phyloP scores from a whole-genome alignment of 257 asterid genomes.

The Solanum ossicruentum region DNA sequence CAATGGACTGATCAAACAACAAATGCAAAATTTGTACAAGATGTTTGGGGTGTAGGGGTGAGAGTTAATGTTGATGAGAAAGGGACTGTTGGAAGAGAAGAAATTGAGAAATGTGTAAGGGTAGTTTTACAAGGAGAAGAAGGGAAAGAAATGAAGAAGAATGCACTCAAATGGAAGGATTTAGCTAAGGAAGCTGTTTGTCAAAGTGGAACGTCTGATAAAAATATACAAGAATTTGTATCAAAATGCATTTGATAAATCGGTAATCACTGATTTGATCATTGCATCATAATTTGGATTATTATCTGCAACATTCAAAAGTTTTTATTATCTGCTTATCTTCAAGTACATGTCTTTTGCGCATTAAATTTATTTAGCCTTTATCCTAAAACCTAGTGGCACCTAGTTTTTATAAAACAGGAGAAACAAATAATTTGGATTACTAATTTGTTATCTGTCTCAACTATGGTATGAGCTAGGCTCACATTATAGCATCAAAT shows the following conservation, averaged over 20 bases:
- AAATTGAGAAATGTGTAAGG: conserved; percentile 42
- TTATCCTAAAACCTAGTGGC: no score
- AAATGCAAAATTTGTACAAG: conserved; percentile 55
- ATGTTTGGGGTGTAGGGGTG: conserved; percentile 52
- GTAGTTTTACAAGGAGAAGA: conserved; percentile 40
- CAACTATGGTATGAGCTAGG: no score
- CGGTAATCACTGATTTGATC: not conserved
- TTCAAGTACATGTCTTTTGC: not conserved
- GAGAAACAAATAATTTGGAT: no score
- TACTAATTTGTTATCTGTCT: no score
- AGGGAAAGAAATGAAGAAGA: conserved; percentile 44
- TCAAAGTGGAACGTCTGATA: conserved; percentile 56
- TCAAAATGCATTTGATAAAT: not conserved
- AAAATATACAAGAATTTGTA: conserved; percentile 27
- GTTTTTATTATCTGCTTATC: not conserved
- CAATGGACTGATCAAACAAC: conserved; percentile 77
- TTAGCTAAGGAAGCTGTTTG: conserved; percentile 50
- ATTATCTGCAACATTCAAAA: not conserved
- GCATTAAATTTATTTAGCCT: no score
- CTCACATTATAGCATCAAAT: no score
- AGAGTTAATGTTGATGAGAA: conserved; percentile 26
- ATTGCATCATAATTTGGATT: no score
- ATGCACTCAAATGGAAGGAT: conserved; percentile 38
- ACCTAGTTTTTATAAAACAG: no score
- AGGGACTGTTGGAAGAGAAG: conserved; percentile 47